Base-by-base conservation (phyloP, 805 yeast genomes). In the Wickerhamiella nectarea region DNA sequence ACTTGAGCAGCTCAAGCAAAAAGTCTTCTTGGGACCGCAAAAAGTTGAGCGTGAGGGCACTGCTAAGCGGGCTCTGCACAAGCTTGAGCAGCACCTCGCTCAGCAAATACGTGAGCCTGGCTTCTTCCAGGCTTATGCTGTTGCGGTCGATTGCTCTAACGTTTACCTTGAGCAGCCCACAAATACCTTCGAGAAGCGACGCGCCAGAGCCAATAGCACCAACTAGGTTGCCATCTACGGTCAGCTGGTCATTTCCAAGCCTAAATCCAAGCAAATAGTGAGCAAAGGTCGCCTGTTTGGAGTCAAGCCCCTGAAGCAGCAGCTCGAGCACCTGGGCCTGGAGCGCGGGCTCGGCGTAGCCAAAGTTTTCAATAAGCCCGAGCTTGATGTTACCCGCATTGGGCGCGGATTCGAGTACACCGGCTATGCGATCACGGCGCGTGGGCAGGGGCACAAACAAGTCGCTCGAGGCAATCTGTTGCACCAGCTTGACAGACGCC, bases 181-280 rank as follows among this genome's bases (percentile, higher is more conserved):
- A 53, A 6, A 86, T 53, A 0, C 77, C 65, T 24, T 65, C 68
- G 36, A 87, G 66, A 7, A 81, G 58, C 2, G 86, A 78, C 12
- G 67, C 65, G 0, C 62, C 65, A 0, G 83, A 71, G 2, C 61
- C 61, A 41, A 79, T 70, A 19, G 75, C 74, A 0, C 84, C 75
- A 1, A 63, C 56, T 0, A 66, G 56, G 3, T 56, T 48, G 12
- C 37, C 26, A 15, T 69, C 66, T 2, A 59, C 49, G 2, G 76
- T 75, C n/a, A 77, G 57, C 0, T 72, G 58, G 17, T 76, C 62
- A n/a, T 70, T 66, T 41, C 69, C 72, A 29, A 70, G 62, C 34
- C 74, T 76, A 58, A 77, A 85, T 0, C 97, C 97, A 1, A 89
- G 66, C 7, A 89, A 58, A 51, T 79, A 78, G 56, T 86, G 96